Percentiles rank a stretch among this genome's conserved stretches.
Conservation (phyloP, 139 green algal species). For the Spirogloea muscicola region DNA sequence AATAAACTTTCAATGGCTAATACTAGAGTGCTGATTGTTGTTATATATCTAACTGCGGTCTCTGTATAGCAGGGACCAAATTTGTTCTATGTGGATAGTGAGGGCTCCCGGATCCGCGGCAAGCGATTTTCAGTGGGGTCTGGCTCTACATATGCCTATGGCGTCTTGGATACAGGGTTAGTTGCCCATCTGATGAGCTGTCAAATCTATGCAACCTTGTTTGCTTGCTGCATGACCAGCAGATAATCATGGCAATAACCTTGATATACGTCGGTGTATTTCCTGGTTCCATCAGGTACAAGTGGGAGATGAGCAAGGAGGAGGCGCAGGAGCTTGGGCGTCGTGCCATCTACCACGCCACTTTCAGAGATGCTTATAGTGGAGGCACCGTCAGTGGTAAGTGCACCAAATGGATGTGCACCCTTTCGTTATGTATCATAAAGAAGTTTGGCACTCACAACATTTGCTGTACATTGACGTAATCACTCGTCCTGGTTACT, state of each 20-base stretch:
- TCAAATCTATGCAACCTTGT: too few species aligned
- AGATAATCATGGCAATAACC: not conserved
- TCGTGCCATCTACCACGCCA: constrained; percentile 97
- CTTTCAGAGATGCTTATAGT: constrained; percentile 90
- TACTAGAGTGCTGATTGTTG: too few species aligned
- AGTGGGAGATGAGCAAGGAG: constrained; percentile 83
- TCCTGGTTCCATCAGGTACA: constrained; percentile 36
- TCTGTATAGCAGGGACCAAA: constrained; percentile 69
- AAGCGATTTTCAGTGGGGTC: constrained; percentile 93
- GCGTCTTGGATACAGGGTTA: constrained; percentile 85
- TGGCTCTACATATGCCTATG: constrained; percentile 95
- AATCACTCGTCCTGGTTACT: too few species aligned
- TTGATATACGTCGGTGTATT: too few species aligned
- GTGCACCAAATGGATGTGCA: not conserved
- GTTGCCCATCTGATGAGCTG: too few species aligned
- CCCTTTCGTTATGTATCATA: not conserved
- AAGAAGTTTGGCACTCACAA: too few species aligned
- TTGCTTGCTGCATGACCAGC: not conserved
- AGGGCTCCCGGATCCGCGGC: constrained; percentile 90
- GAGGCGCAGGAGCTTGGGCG: constrained; percentile 89
- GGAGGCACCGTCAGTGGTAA: constrained; percentile 84
- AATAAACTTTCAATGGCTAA: too few species aligned
- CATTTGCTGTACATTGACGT: too few species aligned
- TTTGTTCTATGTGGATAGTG: constrained; percentile 97
- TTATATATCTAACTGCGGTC: too few species aligned